Base-by-base conservation (phyloP, 1,284 basidiomycete genomes). In the Malassezia yamatoensis region DNA sequence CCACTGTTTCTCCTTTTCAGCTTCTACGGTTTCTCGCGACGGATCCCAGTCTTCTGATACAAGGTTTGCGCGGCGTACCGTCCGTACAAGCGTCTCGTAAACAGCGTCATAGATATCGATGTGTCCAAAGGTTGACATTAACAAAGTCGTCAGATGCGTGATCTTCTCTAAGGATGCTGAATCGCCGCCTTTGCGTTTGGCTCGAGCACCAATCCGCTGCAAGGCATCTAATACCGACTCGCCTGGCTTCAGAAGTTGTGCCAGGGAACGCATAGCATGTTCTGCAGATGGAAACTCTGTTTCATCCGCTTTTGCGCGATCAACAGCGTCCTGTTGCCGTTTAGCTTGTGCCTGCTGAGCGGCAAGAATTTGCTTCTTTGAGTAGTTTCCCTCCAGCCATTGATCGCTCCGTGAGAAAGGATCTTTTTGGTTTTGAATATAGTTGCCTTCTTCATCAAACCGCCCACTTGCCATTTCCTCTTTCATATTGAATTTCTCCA, bases 401-500 rank as follows among this genome's bases (percentile, higher is more conserved):
- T 82, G 81, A 76, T 99, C 93, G 75, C 96, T 90, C 51, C 87
- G 82, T 15, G 86, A 89, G 70, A 90, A 86, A 6, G 87, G 86
- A 76, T 98, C 91, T 45, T 74, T 72, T 63, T 85, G 85, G 47
- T 89, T 84, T 54, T 83, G 83, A 52, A 90, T 81, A 74, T 91
- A 96, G 58, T 72, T 75, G 44, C 94, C 94, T 67, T 96, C 93
- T 54, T 86, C 87, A 10, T 90, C 86, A 78, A 99, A 96, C 67
- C 90, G 87, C 34, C 94, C 94, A 74, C 94, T 88, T 68, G 88
- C 84, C 85, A 99, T 91, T 80, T 99, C 94, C 64, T 87, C 85
- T 64, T 90, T 87, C 94, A 99, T 96, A 76, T 99, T 96, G 82
- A 99, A 99, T 33, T 87, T 86, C 8, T 88, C 91, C 12, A 96